A percentile compares a stretch with the other conserved stretches of the same genome.
These are phyloP conservation scores for Auricularia cornea DNA, from an alignment of 768 basidiomycete species.

Conservation along the genomic window DNA sequence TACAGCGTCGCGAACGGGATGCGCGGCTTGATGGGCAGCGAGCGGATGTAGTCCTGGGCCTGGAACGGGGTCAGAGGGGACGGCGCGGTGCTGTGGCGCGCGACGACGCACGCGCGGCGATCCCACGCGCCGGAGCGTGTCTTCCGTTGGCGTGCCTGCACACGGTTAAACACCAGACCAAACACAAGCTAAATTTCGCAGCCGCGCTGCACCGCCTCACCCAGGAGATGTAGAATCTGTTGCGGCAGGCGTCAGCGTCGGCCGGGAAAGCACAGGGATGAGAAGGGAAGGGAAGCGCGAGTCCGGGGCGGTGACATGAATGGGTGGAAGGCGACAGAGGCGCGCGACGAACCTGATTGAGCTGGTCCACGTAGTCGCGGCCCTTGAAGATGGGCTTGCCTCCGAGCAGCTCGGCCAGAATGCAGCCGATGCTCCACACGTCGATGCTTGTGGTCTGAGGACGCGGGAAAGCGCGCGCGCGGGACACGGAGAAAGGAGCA, in stretches of 20 bases:
- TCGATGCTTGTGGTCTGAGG: constrained; percentile 80
- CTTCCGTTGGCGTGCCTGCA: constrained; percentile 74
- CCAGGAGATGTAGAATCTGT: constrained; percentile 90
- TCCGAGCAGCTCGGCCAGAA: constrained; percentile 84
- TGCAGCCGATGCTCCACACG: constrained; percentile 95
- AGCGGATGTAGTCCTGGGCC: constrained; percentile 98
- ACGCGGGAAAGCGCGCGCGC: neutral
- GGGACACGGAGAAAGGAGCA: neutral
- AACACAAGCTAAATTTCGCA: no score
- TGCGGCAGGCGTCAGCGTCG: neutral
- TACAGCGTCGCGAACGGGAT: constrained; percentile 88
- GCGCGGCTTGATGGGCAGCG: constrained; percentile 91
- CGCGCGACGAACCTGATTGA: constrained; percentile 61
- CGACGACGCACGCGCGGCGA: constrained; percentile 68
- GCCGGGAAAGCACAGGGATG: neutral
- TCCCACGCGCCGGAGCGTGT: constrained; percentile 91
- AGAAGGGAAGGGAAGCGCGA: no score
- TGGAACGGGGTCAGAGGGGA: constrained; percentile 18
- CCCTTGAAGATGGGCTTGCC: constrained; percentile 97
- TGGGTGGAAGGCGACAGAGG: no score
- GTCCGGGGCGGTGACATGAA: no score
- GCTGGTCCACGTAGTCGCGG: constrained; percentile 95
- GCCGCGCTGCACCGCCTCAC: constrained; percentile 20
- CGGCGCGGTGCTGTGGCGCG: neutral
- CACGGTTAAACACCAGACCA: neutral